Evolutionary conservation across 441 rosid genomes (phyloP).

Genomic region (Erodium texanum): DNA sequence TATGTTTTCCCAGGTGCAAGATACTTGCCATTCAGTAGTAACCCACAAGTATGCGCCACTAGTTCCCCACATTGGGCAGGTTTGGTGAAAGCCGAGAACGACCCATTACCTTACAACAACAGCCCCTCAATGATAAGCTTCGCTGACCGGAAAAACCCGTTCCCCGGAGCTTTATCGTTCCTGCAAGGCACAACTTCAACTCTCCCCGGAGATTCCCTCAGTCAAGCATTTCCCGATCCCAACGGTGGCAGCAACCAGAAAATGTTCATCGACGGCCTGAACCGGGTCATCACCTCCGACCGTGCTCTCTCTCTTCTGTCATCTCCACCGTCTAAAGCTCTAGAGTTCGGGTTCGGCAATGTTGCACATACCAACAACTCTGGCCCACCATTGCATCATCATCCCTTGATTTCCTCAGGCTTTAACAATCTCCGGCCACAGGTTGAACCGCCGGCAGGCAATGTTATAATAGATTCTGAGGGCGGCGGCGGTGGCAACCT

Average conservation of each 20-base stretch:
- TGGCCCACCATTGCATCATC: too few species aligned
- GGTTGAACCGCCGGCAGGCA: conserved; percentile 21
- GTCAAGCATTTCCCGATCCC: conserved; percentile 23
- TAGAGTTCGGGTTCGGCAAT: conserved; percentile 33
- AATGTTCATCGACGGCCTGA: conserved; percentile 14
- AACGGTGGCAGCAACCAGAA: conserved; percentile 5
- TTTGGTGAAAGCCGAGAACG: conserved; percentile 29
- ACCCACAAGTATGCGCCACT: conserved; percentile 31
- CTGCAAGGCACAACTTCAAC: conserved; percentile 25
- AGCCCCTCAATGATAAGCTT: conserved; percentile 28
- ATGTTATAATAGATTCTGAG: conserved; percentile 28
- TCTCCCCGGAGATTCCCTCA: conserved; percentile 25
- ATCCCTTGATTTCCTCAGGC: conserved; percentile 23
- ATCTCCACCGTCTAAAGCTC: conserved; percentile 38
- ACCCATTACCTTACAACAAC: conserved; percentile 18
- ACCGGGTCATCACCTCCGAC: conserved; percentile 24
- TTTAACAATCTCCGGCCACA: conserved; percentile 26
- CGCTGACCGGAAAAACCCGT: conserved; percentile 21
- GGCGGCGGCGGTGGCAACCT: conserved; percentile 20
- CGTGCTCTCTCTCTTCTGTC: conserved; percentile 96
- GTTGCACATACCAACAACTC: conserved; percentile 33
- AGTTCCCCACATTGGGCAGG: conserved; percentile 4
- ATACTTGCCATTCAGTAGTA: conserved; percentile 34
- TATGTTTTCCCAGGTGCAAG: conserved; percentile 31
- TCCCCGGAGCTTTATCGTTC: conserved; percentile 32